Conservation (phyloP, 2,329 filamentous ascomycete species). For the Keithomyces neogunnii region DNA sequence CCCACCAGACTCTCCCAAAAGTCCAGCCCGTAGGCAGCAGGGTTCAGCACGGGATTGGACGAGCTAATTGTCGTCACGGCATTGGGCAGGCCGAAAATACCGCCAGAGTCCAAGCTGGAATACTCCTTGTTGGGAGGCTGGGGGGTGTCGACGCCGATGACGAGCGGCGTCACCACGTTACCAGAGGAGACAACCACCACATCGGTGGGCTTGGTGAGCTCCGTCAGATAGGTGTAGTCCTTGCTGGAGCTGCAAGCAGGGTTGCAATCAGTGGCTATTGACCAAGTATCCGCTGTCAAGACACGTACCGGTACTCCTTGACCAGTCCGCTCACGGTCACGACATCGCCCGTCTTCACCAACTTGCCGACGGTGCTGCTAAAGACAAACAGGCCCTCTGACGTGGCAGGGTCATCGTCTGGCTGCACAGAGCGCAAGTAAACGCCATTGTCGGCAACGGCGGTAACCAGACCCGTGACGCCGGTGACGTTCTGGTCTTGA, state of each 20-base stretch:
- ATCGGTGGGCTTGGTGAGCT: constrained; percentile 49
- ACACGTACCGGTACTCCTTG: constrained; percentile 41
- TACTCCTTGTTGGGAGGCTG: constrained; percentile 54
- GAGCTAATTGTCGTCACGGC: constrained; percentile 48
- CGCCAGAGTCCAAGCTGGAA: constrained; percentile 54
- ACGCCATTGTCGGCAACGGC: constrained; percentile 54
- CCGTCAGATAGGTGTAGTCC: constrained; percentile 55
- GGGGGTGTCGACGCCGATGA: constrained; percentile 49
- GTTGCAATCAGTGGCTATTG: no score
- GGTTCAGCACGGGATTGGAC: constrained; percentile 52
- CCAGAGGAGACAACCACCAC: constrained; percentile 43
- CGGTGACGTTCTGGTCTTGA: constrained; percentile 44
- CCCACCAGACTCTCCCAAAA: constrained; percentile 66
- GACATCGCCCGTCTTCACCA: constrained; percentile 53
- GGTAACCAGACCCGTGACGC: constrained; percentile 55
- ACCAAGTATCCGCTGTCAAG: no score
- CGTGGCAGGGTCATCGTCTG: constrained; percentile 45
- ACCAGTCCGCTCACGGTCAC: constrained; percentile 53
- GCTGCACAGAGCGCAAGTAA: constrained; percentile 52
- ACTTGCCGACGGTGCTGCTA: constrained; percentile 38
- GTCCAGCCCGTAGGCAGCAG: constrained; percentile 56
- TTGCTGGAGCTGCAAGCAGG: constrained; percentile 32
- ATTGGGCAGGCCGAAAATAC: constrained; percentile 58
- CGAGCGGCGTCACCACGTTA: constrained; percentile 45
- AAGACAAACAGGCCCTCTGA: constrained; percentile 62